Percentiles rank a stretch among this genome's conserved stretches.
Conservation (phyloP, 2,329 filamentous ascomycete species). For the Colletotrichum cereale region DNA sequence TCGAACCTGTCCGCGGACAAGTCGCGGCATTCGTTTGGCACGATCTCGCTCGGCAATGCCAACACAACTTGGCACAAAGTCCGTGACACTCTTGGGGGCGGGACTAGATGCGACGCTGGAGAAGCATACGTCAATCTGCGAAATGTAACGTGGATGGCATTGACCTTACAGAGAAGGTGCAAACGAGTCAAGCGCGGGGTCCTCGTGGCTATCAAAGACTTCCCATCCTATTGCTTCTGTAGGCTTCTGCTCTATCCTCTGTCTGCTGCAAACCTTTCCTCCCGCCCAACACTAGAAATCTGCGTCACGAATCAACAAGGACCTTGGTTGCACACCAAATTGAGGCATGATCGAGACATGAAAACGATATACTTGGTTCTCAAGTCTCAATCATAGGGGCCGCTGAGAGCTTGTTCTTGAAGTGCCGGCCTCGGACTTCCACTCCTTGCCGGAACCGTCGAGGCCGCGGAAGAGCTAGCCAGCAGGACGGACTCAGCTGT, state of each 20-base stretch:
- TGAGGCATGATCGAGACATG: neutral
- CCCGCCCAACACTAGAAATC: neutral
- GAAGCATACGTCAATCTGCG: neutral
- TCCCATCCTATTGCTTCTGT: neutral
- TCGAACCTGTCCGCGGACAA: neutral
- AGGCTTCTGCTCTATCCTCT: neutral
- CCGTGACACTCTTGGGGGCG: conserved; percentile 4
- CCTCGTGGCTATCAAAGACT: neutral
- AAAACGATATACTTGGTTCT: neutral
- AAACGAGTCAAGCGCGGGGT: neutral
- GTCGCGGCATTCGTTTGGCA: neutral
- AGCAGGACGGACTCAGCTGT: neutral
- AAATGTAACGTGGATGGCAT: conserved; percentile 1
- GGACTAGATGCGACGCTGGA: conserved; percentile 1
- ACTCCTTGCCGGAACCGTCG: neutral
- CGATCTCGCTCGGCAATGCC: neutral
- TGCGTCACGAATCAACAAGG: neutral
- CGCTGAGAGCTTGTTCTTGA: too few relatives aligned
- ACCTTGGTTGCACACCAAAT: neutral
- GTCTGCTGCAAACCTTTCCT: neutral
- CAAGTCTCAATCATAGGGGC: neutral
- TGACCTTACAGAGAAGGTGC: neutral
- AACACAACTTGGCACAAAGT: conserved; percentile 1
- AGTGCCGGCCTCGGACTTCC: neutral
- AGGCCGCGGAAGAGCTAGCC: neutral